These are phyloP conservation scores for Teunomyces barrocoloradensis DNA, from an alignment of 805 yeast genomes.

Conservation along the genomic window DNA sequence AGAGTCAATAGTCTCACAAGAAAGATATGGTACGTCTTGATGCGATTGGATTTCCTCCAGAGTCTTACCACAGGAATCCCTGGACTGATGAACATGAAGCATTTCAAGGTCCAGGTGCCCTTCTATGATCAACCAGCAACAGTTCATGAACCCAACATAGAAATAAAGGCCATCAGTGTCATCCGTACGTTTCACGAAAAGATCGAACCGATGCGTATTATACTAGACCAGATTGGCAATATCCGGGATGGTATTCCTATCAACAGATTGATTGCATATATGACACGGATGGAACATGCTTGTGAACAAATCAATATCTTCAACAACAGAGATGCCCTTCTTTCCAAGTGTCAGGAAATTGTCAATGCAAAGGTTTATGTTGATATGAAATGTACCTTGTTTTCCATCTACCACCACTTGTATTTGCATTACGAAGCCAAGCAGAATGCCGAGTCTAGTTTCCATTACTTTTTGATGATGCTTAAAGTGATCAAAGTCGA, in stretches of 20 bases:
- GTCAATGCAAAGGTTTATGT: conserved; percentile 11
- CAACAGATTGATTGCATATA: conserved; percentile 8
- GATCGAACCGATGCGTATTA: conserved; percentile 7
- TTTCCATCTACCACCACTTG: conserved; percentile 10
- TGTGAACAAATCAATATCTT: conserved; percentile 8
- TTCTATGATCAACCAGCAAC: conserved; percentile 5
- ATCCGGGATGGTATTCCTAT: conserved; percentile 13
- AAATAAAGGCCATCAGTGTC: not conserved
- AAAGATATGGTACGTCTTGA: conserved; percentile 56
- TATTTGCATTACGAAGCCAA: conserved; percentile 11
- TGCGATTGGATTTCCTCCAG: conserved; percentile 16
- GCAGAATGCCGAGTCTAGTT: conserved; percentile 8
- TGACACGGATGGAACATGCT: conserved; percentile 9
- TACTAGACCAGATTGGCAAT: conserved; percentile 14
- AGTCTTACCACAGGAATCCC: conserved; percentile 17
- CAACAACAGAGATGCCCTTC: not conserved
- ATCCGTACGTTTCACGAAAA: conserved; percentile 6
- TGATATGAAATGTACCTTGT: conserved; percentile 10
- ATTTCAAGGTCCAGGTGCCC: conserved; percentile 15
- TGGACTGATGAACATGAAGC: conserved; percentile 6
- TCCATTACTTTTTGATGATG: conserved; percentile 9
- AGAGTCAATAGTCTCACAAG: conserved; percentile 49
- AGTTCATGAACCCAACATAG: not conserved
- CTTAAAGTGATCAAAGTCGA: conserved; percentile 8
- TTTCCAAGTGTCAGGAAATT: conserved; percentile 7